Base-by-base conservation (phyloP, 306 rosid genomes). In the Glycine latifolia region DNA sequence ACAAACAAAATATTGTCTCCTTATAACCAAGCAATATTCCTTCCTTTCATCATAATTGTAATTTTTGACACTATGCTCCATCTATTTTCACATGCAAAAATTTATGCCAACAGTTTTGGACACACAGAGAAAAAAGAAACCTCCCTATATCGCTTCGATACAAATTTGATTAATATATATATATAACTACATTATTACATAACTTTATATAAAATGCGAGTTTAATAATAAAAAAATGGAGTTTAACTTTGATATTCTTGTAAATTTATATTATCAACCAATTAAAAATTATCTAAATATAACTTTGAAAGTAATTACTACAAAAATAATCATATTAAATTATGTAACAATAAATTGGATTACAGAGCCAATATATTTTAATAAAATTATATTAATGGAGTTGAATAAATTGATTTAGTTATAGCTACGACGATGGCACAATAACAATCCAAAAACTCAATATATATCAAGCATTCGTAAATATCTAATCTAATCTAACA, bases 401-500 rank as follows among this genome's bases (percentile, higher is more conserved):
- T 20, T 20, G 26, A 78, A 39, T 26, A 33, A 53, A 53, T 9
- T 48, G 5, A 17, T 16, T 63, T 35, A 33, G 15, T 9, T 17
- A 43, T 69, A 69, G 61, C 54, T 31, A n/a, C 7, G n/a, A 31
- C 7, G 11, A 59, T 6, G 63, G 61, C 41, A 15, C 78, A 61
- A 4, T 39, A 39, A 39, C 7, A 39, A 39, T 39, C 44, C 20
- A 75, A 58, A 75, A 58, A 58, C 12, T 73, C 35, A 75, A 44
- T 49, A 10, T 46, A 75, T 67, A 82, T 12, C 67, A 55, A 74
- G 6, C 44, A 63, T 12, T 65, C 58, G 11, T 14, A 20, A 3
- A 14, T 7, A 14, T 7, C 68, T 65, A 53, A 81, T 66, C 66
- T 15, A 50, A 72, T 67, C 53, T 15, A 65, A 39, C 44, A 39